Evolutionary conservation across 345 rosid species (phyloP).

Genomic region (Arabis alpina): DNA sequence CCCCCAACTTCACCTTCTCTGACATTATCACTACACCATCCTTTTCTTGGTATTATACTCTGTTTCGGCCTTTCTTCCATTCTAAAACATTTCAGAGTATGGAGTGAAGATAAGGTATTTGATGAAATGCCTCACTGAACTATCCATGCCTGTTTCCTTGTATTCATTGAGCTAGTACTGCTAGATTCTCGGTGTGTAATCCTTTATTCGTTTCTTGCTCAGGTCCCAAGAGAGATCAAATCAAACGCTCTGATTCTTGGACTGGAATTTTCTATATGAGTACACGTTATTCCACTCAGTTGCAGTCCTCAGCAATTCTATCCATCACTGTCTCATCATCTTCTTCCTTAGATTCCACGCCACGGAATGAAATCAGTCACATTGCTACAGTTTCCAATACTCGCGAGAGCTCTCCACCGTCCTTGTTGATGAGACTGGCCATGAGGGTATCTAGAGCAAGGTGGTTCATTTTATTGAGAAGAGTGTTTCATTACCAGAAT

Average conservation of each 20-base stretch:
- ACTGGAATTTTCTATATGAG: slow-evolving; percentile 47
- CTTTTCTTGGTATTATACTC: slow-evolving; percentile 22
- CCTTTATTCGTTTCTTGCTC: no score
- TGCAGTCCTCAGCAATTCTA: slow-evolving; percentile 55
- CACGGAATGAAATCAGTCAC: slow-evolving; percentile 43
- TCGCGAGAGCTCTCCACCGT: slow-evolving; percentile 48
- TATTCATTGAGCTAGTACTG: no score
- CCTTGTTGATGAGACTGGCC: slow-evolving; percentile 64
- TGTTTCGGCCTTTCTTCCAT: slow-evolving; percentile 9
- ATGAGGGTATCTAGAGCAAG: slow-evolving; percentile 88
- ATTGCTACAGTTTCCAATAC: slow-evolving; percentile 17
- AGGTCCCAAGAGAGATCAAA: slow-evolving; percentile 10
- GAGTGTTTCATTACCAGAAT: slow-evolving; percentile 95
- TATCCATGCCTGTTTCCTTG: slow-evolving; percentile 43
- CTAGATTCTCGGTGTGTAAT: no score
- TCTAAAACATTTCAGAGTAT: no score
- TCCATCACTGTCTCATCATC: slow-evolving; percentile 46
- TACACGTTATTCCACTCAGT: slow-evolving; percentile 55
- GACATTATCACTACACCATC: slow-evolving; percentile 48
- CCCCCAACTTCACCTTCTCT: slow-evolving; percentile 71
- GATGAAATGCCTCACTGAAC: slow-evolving; percentile 41
- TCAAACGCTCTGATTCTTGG: slow-evolving; percentile 13
- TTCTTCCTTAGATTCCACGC: slow-evolving; percentile 48
- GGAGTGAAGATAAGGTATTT: slow-evolving; percentile 40
- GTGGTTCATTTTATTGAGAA: slow-evolving; percentile 88